Evolutionary conservation across 2,329 filamentous ascomycete species (phyloP).

Genomic region (Chaetomium sp.): DNA sequence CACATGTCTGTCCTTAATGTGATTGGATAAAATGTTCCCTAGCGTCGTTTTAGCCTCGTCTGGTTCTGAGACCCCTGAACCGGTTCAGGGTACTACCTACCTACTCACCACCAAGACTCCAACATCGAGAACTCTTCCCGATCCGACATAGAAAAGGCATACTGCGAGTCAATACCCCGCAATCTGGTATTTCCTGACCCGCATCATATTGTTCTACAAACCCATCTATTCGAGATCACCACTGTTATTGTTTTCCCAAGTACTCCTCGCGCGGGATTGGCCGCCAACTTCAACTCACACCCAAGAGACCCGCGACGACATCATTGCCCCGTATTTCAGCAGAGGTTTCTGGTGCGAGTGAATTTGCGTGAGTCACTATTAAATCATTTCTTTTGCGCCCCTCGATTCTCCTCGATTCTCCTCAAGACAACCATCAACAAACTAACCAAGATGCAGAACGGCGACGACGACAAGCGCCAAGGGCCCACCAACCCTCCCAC

Average conservation of each 20-base stretch:
- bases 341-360: background rate
- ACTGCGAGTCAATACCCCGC: background rate
- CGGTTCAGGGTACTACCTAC: background rate
- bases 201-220: background rate
- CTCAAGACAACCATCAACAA: conserved; percentile 1
- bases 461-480: background rate
- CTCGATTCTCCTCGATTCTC: background rate
- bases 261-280: conserved; percentile 15
- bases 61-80: conserved; percentile 8
- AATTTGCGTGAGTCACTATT: conserved; percentile 3
- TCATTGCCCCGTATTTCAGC: conserved; percentile 3
- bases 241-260: background rate
- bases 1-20: background rate
- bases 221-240: background rate
- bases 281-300: conserved; percentile 1
- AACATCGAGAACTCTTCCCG: background rate
- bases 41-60: conserved; percentile 25
- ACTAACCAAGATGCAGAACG: conserved; percentile 18
- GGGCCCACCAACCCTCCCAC: background rate
- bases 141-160: background rate
- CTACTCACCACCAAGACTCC: conserved; percentile 6
- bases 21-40: conserved; percentile 23
- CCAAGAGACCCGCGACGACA: conserved; percentile 3
- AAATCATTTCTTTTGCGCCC: background rate
- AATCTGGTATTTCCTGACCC: background rate